Evolutionary conservation across 2,329 filamentous ascomycete genomes (phyloP).

Genomic region (Aspergillus pseudoglaucus): DNA sequence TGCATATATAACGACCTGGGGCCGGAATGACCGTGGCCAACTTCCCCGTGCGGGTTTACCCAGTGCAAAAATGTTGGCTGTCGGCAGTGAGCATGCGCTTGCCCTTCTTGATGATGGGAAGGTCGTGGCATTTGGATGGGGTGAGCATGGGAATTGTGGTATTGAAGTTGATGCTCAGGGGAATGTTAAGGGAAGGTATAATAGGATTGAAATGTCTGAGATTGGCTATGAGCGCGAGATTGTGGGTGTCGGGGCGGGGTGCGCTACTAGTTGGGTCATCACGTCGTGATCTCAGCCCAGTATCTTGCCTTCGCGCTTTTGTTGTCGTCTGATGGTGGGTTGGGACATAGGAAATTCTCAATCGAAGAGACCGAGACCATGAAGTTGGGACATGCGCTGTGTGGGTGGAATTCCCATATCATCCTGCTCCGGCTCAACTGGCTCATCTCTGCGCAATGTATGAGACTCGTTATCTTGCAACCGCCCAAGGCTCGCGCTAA

Average conservation of each 20-base stretch:
- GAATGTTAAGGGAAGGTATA: conserved; percentile 64
- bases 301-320: too few species aligned
- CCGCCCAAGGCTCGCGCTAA: conserved; percentile 20
- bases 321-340: background rate
- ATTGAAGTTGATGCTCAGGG: conserved; percentile 54
- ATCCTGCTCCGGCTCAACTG: conserved; percentile 10
- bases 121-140: conserved; percentile 89
- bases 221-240: conserved; percentile 50
- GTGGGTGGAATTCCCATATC: conserved; percentile 42
- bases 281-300: conserved; percentile 14
- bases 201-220: conserved; percentile 60
- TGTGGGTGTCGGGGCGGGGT: conserved; percentile 68
- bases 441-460: conserved; percentile 11
- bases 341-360: conserved; percentile 14
- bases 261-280: conserved; percentile 76
- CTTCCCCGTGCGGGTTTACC: conserved; percentile 60
- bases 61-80: conserved; percentile 56
- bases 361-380: conserved; percentile 39
- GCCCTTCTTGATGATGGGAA: conserved; percentile 59
- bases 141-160: conserved; percentile 95
- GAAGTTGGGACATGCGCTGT: conserved; percentile 42
- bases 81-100: conserved; percentile 86
- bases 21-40: conserved; percentile 79
- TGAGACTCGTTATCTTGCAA: conserved; percentile 30
- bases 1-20: conserved; percentile 65